A percentile compares a stretch with the other conserved stretches of the same genome.
These are phyloP conservation scores for Calocybe indica DNA, from an alignment of 768 basidiomycete genomes.

Conservation along the genomic window DNA sequence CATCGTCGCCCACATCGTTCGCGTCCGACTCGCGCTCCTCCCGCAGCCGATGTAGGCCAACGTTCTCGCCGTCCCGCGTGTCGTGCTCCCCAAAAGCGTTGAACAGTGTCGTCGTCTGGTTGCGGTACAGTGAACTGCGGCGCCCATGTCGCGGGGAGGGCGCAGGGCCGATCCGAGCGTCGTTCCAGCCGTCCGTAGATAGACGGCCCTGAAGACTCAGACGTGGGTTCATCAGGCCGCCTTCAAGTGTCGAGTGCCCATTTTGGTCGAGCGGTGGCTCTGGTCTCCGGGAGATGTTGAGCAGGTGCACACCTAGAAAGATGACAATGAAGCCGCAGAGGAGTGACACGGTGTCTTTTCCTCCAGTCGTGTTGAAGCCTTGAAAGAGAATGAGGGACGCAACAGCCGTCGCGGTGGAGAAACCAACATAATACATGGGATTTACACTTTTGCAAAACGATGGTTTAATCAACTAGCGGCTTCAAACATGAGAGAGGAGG, in stretches of 20 bases:
- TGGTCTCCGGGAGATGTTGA: slow-evolving; percentile 70
- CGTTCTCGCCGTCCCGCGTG: slow-evolving; percentile 22
- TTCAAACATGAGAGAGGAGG: neutral
- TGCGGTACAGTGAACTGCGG: slow-evolving; percentile 58
- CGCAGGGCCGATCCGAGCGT: slow-evolving; percentile 18
- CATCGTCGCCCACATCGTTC: slow-evolving; percentile 20
- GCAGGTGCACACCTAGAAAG: slow-evolving; percentile 94
- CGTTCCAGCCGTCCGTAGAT: slow-evolving; percentile 74
- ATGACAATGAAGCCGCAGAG: slow-evolving; percentile 88
- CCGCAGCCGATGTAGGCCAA: slow-evolving; percentile 56
- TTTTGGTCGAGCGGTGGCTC: slow-evolving; percentile 36
- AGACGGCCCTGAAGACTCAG: slow-evolving; percentile 76
- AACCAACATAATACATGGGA: slow-evolving; percentile 97
- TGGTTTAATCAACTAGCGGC: slow-evolving; percentile 20
- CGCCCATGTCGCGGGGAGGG: slow-evolving; percentile 44
- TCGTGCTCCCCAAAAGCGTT: slow-evolving; percentile 66
- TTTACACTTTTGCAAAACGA: slow-evolving; percentile 53
- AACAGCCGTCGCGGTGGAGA: slow-evolving; percentile 88
- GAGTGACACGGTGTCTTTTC: slow-evolving; percentile 79
- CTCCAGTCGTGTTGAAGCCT: slow-evolving; percentile 88
- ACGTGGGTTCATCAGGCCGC: slow-evolving; percentile 70
- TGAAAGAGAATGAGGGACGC: slow-evolving; percentile 96
- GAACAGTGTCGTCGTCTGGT: slow-evolving; percentile 65
- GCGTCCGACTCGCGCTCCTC: slow-evolving; percentile 65
- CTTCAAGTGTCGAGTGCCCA: slow-evolving; percentile 47